phyloP scores from a whole-genome alignment of 495 filamentous ascomycete species.

The Trichocladium uniseriatum region DNA sequence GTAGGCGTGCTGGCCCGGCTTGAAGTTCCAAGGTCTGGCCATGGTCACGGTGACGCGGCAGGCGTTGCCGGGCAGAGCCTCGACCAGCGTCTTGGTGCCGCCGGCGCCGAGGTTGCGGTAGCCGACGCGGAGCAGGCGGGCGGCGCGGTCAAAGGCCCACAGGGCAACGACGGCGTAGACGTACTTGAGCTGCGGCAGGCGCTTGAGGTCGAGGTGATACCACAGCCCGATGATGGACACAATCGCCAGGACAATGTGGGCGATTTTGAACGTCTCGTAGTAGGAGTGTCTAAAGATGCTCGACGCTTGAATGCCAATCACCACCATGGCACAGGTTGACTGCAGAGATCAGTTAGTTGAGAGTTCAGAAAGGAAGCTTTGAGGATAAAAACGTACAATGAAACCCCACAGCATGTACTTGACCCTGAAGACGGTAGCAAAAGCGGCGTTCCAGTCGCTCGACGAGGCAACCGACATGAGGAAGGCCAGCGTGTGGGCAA shows the following conservation, averaged over 20 bases:
- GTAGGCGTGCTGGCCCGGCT: constrained; percentile 71
- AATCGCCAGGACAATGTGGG: constrained; percentile 64
- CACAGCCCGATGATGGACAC: constrained; percentile 58
- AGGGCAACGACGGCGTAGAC: constrained; percentile 49
- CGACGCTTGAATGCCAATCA: constrained; percentile 59
- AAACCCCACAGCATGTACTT: constrained; percentile 44
- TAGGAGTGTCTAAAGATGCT: constrained; percentile 78
- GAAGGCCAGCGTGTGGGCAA: constrained; percentile 53
- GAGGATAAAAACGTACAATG: constrained; percentile 36
- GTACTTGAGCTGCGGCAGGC: constrained; percentile 53
- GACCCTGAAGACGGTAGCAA: constrained; percentile 25
- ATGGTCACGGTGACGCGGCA: constrained; percentile 65
- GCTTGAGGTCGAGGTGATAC: constrained; percentile 55
- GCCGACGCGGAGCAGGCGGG: constrained; percentile 43
- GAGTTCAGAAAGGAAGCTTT: background rate
- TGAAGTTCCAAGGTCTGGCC: constrained; percentile 63
- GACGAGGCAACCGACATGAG: constrained; percentile 19
- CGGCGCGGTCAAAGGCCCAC: constrained; percentile 56
- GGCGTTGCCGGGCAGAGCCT: constrained; percentile 56
- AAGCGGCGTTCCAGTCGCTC: constrained; percentile 40
- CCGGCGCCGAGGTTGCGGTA: constrained; percentile 63
- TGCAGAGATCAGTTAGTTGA: constrained; percentile 23
- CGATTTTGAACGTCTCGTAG: constrained; percentile 75
- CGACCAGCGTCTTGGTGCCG: constrained; percentile 48
- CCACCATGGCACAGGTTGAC: constrained; percentile 51